Conservation (phyloP, 169 alveolate genomes). For the Toxoplasma gondii region DNA sequence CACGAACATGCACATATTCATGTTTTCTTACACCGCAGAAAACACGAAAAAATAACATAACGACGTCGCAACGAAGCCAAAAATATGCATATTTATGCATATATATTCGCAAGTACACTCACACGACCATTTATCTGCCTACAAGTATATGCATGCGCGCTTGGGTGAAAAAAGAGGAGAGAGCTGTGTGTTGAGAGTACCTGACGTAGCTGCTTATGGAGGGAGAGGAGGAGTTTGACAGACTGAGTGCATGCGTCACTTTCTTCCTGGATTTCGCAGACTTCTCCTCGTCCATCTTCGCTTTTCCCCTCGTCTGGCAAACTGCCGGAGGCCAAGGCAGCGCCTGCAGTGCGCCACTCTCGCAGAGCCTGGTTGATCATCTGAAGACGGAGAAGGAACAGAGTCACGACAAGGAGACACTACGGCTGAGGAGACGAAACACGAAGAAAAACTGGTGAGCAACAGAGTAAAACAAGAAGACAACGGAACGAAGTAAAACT, state of each 20-base stretch:
- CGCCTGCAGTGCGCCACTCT: background rate
- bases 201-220: slow-evolving; percentile 3
- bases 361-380: background rate
- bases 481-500: no score
- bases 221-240: slow-evolving; percentile 6
- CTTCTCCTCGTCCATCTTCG: background rate
- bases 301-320: background rate
- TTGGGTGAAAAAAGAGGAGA: background rate
- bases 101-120: background rate
- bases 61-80: background rate
- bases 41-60: background rate
- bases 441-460: no score
- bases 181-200: background rate
- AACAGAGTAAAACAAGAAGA: no score
- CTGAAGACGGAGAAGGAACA: background rate
- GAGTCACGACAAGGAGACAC: no score
- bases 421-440: no score
- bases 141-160: background rate
- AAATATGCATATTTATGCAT: background rate
- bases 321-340: background rate
- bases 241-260: background rate
- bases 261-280: background rate
- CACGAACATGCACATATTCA: background rate
- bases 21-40: background rate
- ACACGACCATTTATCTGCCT: background rate